Conservation (phyloP, 2,329 filamentous ascomycete genomes). For the Xylaria sp. region DNA sequence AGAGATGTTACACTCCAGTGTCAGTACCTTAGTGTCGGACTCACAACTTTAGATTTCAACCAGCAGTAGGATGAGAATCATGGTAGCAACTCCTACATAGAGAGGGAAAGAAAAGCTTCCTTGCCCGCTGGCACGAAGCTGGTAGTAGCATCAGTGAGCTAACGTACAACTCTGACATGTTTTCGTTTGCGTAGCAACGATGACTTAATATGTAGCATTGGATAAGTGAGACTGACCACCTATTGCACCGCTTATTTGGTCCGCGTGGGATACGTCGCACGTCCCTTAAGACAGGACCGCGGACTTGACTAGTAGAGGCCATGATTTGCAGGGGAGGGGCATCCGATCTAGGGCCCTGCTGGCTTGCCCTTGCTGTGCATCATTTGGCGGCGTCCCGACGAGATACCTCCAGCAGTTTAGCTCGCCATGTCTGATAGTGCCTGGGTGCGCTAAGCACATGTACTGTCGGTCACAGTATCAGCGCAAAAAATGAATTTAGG, state of each 20-base stretch:
- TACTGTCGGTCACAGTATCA: neutral
- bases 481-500: neutral
- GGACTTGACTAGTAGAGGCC: neutral
- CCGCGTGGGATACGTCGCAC: slow-evolving; percentile 31
- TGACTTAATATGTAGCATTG: slow-evolving; percentile 9
- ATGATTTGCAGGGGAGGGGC: slow-evolving; percentile 11
- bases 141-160: neutral
- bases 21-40: neutral
- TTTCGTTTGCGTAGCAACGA: slow-evolving; percentile 5
- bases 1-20: neutral
- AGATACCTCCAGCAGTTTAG: neutral
- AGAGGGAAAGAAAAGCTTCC: neutral
- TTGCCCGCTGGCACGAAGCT: slow-evolving; percentile 19
- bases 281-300: neutral
- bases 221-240: neutral
- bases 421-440: neutral
- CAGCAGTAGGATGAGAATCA: neutral
- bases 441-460: neutral
- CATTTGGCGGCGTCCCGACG: slow-evolving; percentile 16
- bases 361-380: slow-evolving; percentile 28
- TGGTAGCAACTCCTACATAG: neutral
- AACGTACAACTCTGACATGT: slow-evolving; percentile 5
- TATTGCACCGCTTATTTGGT: slow-evolving; percentile 15
- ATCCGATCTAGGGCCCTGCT: slow-evolving; percentile 8
- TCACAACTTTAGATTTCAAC: too few relatives aligned